Base-by-base conservation (phyloP, 768 basidiomycete genomes). In the Suillus ampliporus region DNA sequence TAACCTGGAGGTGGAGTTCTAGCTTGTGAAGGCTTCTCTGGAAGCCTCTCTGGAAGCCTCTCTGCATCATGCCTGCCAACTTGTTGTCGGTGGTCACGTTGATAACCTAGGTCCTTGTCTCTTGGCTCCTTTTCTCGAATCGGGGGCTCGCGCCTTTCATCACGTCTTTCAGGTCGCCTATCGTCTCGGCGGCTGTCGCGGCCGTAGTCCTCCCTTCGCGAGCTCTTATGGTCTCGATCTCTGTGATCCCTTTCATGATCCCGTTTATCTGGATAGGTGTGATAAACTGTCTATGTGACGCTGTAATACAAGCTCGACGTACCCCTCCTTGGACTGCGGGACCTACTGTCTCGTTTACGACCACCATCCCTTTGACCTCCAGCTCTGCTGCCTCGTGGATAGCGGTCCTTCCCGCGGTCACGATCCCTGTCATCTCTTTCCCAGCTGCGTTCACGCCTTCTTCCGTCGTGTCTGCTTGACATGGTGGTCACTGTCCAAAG, bases 371-470 rank as follows among this genome's bases (percentile, higher is more conserved):
- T 69, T 57, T 79, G 76, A 56, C 72, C 72, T 23, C 71, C 74
- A 37, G 64, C 41, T 47, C 73, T 68, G 54, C 79, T 65, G 46
- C 77, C 66, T 62, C 82, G 75, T 31, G 82, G 70, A 57, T 83
- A 75, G 26, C 84, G 78, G 63, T 84, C 81, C 40, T 77, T 77
- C 58, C 82, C 75, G 53, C 80, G 77, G 62, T 86, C 84, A 31
- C 85, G 83, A 61, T 81, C 71, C 28, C 77, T 69, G 51, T 76
- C 74, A 67, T 77, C 77, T 37, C 77, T 81, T 63, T 89, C 88
- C 85, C 87, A 86, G 69, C 87, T 88, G 67, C 87, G 75, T 69
- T 89, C 88, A 63, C 85, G 83, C 72, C 83, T 77, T 70, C 85
- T 80, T 67, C 82, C 74, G 65, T 86, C 85, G 48, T 76, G 61